A percentile compares a stretch with the other conserved stretches of the same genome.
phyloP scores from a whole-genome alignment of 371 early-diverging fungal species.

The Mortierella sp. region DNA sequence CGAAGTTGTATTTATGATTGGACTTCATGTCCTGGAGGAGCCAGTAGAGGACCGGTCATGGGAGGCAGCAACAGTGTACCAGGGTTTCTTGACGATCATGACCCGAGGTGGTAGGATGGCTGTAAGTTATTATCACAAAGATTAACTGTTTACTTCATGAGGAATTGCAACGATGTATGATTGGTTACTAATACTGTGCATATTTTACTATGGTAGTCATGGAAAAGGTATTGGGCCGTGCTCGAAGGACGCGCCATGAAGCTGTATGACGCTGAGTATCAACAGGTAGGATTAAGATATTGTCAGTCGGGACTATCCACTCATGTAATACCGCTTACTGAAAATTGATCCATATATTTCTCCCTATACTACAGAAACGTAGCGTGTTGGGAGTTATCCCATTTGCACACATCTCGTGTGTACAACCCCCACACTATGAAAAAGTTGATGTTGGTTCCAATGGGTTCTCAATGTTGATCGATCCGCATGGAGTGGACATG shows the following conservation, averaged over 20 bases:
- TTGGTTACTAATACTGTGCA: not conserved
- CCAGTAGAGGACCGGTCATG: slow-evolving; percentile 45
- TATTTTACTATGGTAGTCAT: slow-evolving; percentile 13
- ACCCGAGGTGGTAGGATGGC: slow-evolving; percentile 36
- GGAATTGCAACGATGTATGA: not conserved
- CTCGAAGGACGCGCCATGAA: slow-evolving; percentile 41
- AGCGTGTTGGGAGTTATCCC: slow-evolving; percentile 30
- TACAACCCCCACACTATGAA: slow-evolving; percentile 48
- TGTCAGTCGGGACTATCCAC: not conserved
- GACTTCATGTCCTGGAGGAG: slow-evolving; percentile 43
- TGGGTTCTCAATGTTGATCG: slow-evolving; percentile 28
- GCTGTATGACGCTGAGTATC: slow-evolving; percentile 50
- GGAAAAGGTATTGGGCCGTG: slow-evolving; percentile 53
- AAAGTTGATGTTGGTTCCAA: slow-evolving; percentile 49
- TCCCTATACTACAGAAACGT: slow-evolving; percentile 17
- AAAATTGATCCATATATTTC: not conserved
- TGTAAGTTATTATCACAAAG: slow-evolving; percentile 22
- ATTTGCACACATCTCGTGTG: slow-evolving; percentile 17
- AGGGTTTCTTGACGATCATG: slow-evolving; percentile 51
- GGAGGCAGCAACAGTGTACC: slow-evolving; percentile 38
- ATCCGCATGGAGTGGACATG: slow-evolving; percentile 29
- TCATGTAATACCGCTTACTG: not conserved
- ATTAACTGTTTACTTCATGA: not conserved
- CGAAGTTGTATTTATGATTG: slow-evolving; percentile 45
- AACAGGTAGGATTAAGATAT: slow-evolving; percentile 23